Conservation (phyloP, 2,329 filamentous ascomycete species). For the Fusarium xyrophilum region DNA sequence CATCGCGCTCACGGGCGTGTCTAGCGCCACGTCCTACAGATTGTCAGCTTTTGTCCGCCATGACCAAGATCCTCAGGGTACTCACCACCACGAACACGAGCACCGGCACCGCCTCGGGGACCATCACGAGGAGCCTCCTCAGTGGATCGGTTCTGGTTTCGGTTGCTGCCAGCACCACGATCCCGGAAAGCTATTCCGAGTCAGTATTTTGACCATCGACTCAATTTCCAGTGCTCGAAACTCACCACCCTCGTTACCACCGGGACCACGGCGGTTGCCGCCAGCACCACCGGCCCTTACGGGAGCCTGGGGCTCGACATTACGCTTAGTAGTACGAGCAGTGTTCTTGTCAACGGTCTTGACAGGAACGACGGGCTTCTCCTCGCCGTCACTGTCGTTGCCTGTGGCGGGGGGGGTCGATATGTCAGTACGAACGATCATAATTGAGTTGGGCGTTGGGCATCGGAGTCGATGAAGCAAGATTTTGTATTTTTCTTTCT, state of each 20-base stretch:
- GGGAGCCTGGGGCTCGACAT: slow-evolving; percentile 77
- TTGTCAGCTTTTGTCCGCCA: slow-evolving; percentile 2
- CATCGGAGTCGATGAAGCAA: slow-evolving; percentile 30
- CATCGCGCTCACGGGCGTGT: slow-evolving; percentile 60
- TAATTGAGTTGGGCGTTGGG: slow-evolving; percentile 15
- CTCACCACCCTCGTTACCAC: slow-evolving; percentile 89
- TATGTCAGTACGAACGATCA: slow-evolving; percentile 39
- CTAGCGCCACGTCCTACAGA: slow-evolving; percentile 60
- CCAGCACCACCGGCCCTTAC: slow-evolving; percentile 51
- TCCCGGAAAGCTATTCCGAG: slow-evolving; percentile 79
- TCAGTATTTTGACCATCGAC: slow-evolving; percentile 13
- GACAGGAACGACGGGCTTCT: slow-evolving; percentile 80
- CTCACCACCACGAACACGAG: slow-evolving; percentile 67
- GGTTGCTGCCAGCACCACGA: slow-evolving; percentile 78
- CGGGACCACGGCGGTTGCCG: slow-evolving; percentile 62
- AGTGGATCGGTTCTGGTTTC: slow-evolving; percentile 81
- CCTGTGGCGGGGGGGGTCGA: slow-evolving; percentile 49
- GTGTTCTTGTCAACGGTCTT: slow-evolving; percentile 88
- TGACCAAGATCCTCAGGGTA: not conserved
- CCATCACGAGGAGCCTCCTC: slow-evolving; percentile 68
- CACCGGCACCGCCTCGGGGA: slow-evolving; percentile 68
- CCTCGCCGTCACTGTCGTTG: slow-evolving; percentile 66
- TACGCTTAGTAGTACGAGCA: slow-evolving; percentile 81
- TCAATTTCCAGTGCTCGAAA: slow-evolving; percentile 18
- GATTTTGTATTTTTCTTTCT: slow-evolving; percentile 18